Evolutionary conservation across 495 filamentous ascomycete genomes (phyloP).

Genomic region (Penicillium ucsense): DNA sequence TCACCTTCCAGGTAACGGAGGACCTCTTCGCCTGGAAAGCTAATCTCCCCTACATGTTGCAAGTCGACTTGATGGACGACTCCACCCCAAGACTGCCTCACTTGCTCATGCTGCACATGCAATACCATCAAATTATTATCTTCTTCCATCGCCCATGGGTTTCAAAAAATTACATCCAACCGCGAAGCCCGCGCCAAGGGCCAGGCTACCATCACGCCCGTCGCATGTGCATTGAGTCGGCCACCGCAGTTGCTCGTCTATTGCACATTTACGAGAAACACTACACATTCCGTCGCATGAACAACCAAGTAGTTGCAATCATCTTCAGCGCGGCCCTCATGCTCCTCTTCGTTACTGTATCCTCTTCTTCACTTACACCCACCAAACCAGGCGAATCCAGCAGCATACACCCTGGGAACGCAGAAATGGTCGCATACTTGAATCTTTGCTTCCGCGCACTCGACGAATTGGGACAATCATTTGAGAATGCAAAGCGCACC

Average conservation of each 20-base stretch:
- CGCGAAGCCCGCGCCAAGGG: slow-evolving; percentile 33
- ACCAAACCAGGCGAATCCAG: slow-evolving; percentile 13
- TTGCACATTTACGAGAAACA: slow-evolving; percentile 40
- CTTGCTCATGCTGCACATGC: slow-evolving; percentile 41
- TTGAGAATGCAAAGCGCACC: slow-evolving; percentile 38
- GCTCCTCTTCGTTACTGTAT: slow-evolving; percentile 38
- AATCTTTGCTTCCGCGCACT: slow-evolving; percentile 40
- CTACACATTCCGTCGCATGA: slow-evolving; percentile 42
- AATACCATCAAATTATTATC: slow-evolving; percentile 45
- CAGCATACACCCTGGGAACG: slow-evolving; percentile 16
- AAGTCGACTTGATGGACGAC: slow-evolving; percentile 32
- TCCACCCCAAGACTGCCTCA: slow-evolving; percentile 32
- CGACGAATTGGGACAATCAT: slow-evolving; percentile 37
- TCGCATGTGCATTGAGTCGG: slow-evolving; percentile 39
- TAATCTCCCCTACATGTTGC: slow-evolving; percentile 30
- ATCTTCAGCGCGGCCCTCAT: slow-evolving; percentile 43
- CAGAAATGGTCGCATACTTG: slow-evolving; percentile 36
- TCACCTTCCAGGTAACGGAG: slow-evolving; percentile 33
- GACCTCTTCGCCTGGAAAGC: slow-evolving; percentile 40
- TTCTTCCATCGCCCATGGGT: slow-evolving; percentile 43
- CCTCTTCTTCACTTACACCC: slow-evolving; percentile 21
- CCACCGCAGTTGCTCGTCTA: slow-evolving; percentile 34
- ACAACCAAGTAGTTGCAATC: slow-evolving; percentile 41
- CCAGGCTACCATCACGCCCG: slow-evolving; percentile 38
- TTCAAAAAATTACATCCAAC: slow-evolving; percentile 40